phyloP scores from a whole-genome alignment of 305 asterid genomes.

The Striga hermonthica region DNA sequence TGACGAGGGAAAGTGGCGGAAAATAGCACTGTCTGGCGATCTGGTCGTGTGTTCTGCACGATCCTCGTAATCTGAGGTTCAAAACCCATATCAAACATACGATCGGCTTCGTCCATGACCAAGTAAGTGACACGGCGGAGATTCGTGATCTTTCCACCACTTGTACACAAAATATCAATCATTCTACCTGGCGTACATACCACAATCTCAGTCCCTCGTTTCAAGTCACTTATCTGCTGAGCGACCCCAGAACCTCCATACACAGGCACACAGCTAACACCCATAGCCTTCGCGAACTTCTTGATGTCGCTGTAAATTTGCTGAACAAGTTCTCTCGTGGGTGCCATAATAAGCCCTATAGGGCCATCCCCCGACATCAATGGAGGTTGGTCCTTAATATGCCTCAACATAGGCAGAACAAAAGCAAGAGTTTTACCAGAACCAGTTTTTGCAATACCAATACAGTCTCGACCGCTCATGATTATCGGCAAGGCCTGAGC shows the following conservation, averaged over 20 bases:
- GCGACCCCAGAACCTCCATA: slow-evolving; percentile 99
- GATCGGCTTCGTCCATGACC: slow-evolving; percentile 98
- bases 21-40: slow-evolving; percentile 90
- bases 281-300: slow-evolving; percentile 77
- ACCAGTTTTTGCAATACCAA: slow-evolving; percentile 93
- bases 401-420: slow-evolving; percentile 95
- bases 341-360: slow-evolving; percentile 92
- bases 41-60: slow-evolving; percentile 87
- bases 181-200: slow-evolving; percentile 98
- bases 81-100: slow-evolving; percentile 99
- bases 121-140: slow-evolving; percentile 89
- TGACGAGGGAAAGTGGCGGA: slow-evolving; percentile 99
- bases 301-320: slow-evolving; percentile 84
- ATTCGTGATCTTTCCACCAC: slow-evolving; percentile 89
- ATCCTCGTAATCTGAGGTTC: slow-evolving; percentile 96
- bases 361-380: slow-evolving; percentile 93
- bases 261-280: slow-evolving; percentile 85
- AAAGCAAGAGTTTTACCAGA: slow-evolving; percentile 96
- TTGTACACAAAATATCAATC: slow-evolving; percentile 94
- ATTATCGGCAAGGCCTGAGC: slow-evolving; percentile 90
- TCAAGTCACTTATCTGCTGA: slow-evolving; percentile 93
- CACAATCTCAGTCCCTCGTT: slow-evolving; percentile 93
- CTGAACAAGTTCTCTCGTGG: slow-evolving; percentile 97
- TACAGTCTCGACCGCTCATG: slow-evolving; percentile 98
- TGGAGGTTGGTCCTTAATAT: slow-evolving; percentile 90